Percentiles rank a stretch among this genome's conserved stretches.
Evolutionary conservation across 495 filamentous ascomycete species (phyloP).

Genomic region (Darksidea phi): DNA sequence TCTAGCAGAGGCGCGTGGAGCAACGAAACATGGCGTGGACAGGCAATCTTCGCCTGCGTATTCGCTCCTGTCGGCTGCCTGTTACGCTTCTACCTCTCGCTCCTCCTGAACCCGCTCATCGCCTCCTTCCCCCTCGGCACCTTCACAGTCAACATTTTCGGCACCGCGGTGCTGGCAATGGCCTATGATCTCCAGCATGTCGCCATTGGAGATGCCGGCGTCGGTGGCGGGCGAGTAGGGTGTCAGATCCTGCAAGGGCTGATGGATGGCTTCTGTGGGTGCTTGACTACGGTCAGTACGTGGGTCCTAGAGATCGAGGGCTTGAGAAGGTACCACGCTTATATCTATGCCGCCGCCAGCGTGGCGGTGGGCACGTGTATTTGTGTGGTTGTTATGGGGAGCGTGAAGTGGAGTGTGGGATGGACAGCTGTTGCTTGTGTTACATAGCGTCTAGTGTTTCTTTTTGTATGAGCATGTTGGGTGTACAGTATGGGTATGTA

Average conservation of each 20-base stretch:
- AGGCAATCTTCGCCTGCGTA: constrained; percentile 71
- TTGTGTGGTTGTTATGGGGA: constrained; percentile 75
- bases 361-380: constrained; percentile 62
- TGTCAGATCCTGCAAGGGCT: constrained; percentile 83
- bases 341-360: constrained; percentile 71
- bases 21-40: constrained; percentile 68
- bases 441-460: background rate
- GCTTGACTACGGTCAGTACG: constrained; percentile 87
- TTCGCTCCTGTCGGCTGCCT: constrained; percentile 85
- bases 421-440: constrained; percentile 38
- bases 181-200: constrained; percentile 72
- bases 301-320: constrained; percentile 81
- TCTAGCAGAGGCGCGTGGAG: constrained; percentile 34
- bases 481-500: background rate
- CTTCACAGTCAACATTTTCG: constrained; percentile 78
- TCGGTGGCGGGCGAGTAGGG: constrained; percentile 49
- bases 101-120: constrained; percentile 64
- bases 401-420: constrained; percentile 71
- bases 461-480: too few species aligned
- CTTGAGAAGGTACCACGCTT: constrained; percentile 64
- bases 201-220: constrained; percentile 41
- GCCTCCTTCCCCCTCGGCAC: constrained; percentile 82
- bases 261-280: constrained; percentile 89
- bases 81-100: constrained; percentile 67
- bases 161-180: constrained; percentile 65